A percentile compares a stretch with the other conserved stretches of the same genome.
Conservation (phyloP, 2,329 filamentous ascomycete genomes). For the Pestalotiopsis sp. region DNA sequence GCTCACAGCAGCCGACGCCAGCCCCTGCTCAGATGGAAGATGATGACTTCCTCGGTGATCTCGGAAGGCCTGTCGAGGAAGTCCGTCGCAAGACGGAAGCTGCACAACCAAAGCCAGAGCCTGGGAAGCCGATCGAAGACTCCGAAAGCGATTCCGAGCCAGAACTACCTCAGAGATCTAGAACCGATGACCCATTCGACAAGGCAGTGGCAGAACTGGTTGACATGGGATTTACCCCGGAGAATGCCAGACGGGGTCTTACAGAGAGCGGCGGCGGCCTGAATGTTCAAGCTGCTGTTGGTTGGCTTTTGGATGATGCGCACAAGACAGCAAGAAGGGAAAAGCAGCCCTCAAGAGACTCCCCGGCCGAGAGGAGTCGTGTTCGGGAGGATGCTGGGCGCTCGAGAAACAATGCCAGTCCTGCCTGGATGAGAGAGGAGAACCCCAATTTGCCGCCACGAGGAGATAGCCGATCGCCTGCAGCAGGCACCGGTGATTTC, state of each 20-base stretch:
- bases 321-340: slow-evolving; percentile 76
- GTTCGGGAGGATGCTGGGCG: slow-evolving; percentile 37
- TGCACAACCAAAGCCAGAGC: slow-evolving; percentile 45
- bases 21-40: slow-evolving; percentile 46
- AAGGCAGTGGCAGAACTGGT: slow-evolving; percentile 84
- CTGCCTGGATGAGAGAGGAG: slow-evolving; percentile 67
- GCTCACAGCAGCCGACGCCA: slow-evolving; percentile 23
- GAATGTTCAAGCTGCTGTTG: slow-evolving; percentile 84
- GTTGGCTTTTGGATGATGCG: slow-evolving; percentile 88
- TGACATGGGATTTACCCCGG: slow-evolving; percentile 90
- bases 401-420: slow-evolving; percentile 42
- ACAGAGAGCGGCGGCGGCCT: slow-evolving; percentile 77
- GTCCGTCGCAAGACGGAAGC: slow-evolving; percentile 51
- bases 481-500: slow-evolving; percentile 63
- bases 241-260: slow-evolving; percentile 80
- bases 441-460: slow-evolving; percentile 43
- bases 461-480: slow-evolving; percentile 59
- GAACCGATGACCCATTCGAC: slow-evolving; percentile 66
- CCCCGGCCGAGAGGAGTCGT: slow-evolving; percentile 43
- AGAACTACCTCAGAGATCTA: slow-evolving; percentile 22
- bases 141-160: slow-evolving; percentile 48
- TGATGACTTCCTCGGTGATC: slow-evolving; percentile 67
- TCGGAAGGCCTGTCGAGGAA: slow-evolving; percentile 67
- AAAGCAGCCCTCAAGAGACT: slow-evolving; percentile 60
- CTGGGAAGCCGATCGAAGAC: slow-evolving; percentile 59